These are phyloP conservation scores for Wickerhamomyces sp. DNA, from an alignment of 1,139 yeast species.

Conservation along the genomic window DNA sequence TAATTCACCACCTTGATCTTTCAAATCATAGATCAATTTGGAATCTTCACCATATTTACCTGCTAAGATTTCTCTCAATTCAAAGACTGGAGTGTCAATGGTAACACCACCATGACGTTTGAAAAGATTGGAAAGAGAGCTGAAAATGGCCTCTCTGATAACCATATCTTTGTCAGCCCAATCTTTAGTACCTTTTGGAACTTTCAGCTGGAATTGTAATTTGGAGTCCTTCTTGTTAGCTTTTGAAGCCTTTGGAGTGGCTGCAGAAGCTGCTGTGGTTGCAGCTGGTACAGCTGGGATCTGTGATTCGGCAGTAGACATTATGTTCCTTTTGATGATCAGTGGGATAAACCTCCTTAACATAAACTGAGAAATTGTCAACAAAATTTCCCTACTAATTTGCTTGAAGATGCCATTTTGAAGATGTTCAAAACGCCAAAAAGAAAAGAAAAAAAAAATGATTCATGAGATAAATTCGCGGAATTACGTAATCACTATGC, in stretches of 20 bases:
- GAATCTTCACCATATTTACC: conserved; percentile 99
- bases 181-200: conserved; percentile 97
- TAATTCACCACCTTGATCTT: conserved; percentile 97
- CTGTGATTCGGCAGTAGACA: conserved; percentile 9
- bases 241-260: conserved; percentile 5
- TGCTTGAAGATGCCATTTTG: neutral
- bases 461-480: no score
- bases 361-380: conserved; percentile 3
- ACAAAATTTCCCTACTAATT: no score
- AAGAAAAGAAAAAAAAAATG: no score
- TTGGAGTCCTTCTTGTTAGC: conserved; percentile 28
- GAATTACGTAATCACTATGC: no score
- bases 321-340: conserved; percentile 8
- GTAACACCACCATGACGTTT: conserved; percentile 97
- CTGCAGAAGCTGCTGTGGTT: conserved; percentile 5
- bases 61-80: conserved; percentile 86
- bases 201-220: conserved; percentile 68
- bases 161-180: conserved; percentile 99
- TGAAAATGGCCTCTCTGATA: conserved; percentile 81
- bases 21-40: conserved; percentile 87
- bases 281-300: conserved; percentile 9
- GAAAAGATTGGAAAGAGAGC: conserved; percentile 65
- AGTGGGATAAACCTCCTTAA: conserved; percentile 4
- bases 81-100: conserved; percentile 96
- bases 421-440: no score